Base-by-base conservation (phyloP, 225 moss, liverwort and hornwort genomes). In the Asterella californica region DNA sequence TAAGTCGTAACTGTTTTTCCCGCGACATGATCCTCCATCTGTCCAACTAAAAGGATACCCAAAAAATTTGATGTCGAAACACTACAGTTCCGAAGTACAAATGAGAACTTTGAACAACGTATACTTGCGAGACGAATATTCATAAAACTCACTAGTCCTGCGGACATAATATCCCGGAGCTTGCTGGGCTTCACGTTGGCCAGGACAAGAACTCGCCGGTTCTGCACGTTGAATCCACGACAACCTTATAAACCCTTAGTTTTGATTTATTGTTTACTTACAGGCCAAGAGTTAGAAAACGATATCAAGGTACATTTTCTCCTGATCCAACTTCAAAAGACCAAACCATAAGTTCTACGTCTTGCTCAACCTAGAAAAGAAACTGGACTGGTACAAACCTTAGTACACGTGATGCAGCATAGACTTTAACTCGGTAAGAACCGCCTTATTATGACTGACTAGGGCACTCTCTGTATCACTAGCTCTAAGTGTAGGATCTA, bases 181-280 rank as follows among this genome's bases (percentile, higher is more conserved):
- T 94, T 96, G 47, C 94, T 91, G 1, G 93, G 82, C 79, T 96
- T 96, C 64, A 93, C 94, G 70, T 96, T 96, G 24, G 89, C 89
- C 0, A 96, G 77, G 0, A 96, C 94, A 10, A 96, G 70, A n/a
- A 96, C 96, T 89, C 84, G 86, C 73, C 94, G 90, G 48, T 93
- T 89, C 82, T 87, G 86, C 83, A 81, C 34, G 24, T 73, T 22
- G 48, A 79, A 42, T 68, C 65, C 25, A 73, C 6, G 53, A 37
- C 34, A 59, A 74, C 22, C 15, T 63, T 19, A 14, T 46, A 17
- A 45, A 71, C 36, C 67, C 18, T 67, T 0, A 67, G 3, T 15
- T 36, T 45, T 71, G 21, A 71, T 25, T 47, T 12, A 64, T 29
- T 2, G 63, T 2, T 29, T 1, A 34, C 0, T 0, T 14, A 17